Conservation (phyloP, 441 rosid species). For the Adansonia grandidieri region DNA sequence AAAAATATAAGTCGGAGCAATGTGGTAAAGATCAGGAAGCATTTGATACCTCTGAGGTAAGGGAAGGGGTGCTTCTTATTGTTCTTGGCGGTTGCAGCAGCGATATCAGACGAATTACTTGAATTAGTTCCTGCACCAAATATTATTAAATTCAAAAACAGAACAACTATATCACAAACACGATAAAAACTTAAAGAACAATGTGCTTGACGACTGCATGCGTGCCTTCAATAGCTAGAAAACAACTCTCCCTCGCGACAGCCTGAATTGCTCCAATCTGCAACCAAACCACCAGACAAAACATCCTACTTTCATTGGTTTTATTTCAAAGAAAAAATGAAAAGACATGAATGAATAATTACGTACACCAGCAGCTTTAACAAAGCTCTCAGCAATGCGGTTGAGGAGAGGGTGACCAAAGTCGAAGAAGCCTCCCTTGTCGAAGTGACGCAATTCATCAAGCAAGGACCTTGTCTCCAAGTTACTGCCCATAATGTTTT, state of each 20-base stretch:
- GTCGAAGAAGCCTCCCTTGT: constrained; percentile 69
- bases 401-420: constrained; percentile 94
- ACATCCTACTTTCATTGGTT: not conserved
- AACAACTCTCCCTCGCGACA: constrained; percentile 76
- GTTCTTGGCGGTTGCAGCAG: constrained; percentile 46
- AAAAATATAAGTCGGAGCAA: too few relatives aligned
- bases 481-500: constrained; percentile 18
- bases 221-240: constrained; percentile 65
- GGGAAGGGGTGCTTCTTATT: constrained; percentile 62
- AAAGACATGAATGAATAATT: not conserved
- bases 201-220: not conserved
- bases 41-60: constrained; percentile 57
- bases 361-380: constrained; percentile 84
- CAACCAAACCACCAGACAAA: not conserved
- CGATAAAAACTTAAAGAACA: not conserved
- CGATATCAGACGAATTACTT: constrained; percentile 41
- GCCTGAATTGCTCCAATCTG: constrained; percentile 88
- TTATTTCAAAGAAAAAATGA: not conserved
- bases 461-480: constrained; percentile 57
- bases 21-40: not conserved
- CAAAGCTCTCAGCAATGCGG: constrained; percentile 80
- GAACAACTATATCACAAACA: too few relatives aligned
- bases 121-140: constrained; percentile 60
- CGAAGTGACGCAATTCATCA: constrained; percentile 58
- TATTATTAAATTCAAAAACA: not conserved